These are phyloP conservation scores for Diutina neorugosa DNA, from an alignment of 1,139 yeast genomes.

Conservation along the genomic window DNA sequence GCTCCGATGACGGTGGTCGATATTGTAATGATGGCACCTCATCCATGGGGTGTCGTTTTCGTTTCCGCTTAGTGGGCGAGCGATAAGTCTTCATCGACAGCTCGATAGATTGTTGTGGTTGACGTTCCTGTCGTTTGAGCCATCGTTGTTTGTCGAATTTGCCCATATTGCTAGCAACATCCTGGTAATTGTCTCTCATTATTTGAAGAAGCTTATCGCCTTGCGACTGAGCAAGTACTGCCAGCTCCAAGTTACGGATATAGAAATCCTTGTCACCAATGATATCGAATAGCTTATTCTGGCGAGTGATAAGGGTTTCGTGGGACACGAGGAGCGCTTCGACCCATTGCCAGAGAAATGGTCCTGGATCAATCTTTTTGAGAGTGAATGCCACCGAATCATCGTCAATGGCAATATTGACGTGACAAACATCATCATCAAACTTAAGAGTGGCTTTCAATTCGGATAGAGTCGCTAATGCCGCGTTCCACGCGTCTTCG, in stretches of 20 bases:
- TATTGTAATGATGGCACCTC: slow-evolving; percentile 5
- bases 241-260: background rate
- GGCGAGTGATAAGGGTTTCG: too few relatives aligned
- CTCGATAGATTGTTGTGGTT: slow-evolving; percentile 6
- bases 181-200: background rate
- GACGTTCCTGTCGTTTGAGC: background rate
- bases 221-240: background rate
- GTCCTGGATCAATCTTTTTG: background rate
- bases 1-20: slow-evolving; percentile 7
- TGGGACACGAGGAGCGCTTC: background rate
- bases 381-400: background rate
- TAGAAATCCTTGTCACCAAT: background rate
- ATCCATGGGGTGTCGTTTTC: slow-evolving; percentile 4
- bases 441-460: background rate
- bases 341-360: background rate
- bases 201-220: background rate
- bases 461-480: slow-evolving; percentile 1
- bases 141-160: background rate
- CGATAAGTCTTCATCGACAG: slow-evolving; percentile 12
- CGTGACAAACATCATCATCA: background rate
- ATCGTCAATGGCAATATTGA: background rate
- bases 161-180: background rate
- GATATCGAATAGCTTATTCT: background rate
- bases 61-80: slow-evolving; percentile 5
- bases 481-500: slow-evolving; percentile 8